A percentile compares a stretch with the other conserved stretches of the same genome.
Conservation (phyloP, 441 rosid genomes). For the Melastoma candidum region DNA sequence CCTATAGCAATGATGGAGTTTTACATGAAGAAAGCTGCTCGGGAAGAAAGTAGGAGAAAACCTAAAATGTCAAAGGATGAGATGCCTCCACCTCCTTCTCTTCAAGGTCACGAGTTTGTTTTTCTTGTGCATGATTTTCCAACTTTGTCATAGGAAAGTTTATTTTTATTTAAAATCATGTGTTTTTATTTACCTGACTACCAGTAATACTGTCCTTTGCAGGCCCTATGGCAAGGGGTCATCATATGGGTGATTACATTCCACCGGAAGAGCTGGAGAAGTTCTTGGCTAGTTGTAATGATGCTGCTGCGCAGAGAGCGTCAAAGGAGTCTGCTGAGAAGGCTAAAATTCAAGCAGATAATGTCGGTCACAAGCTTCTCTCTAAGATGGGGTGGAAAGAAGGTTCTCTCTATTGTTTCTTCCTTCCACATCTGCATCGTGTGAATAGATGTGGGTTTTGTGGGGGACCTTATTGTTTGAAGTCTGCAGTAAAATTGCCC, state of each 20-base stretch:
- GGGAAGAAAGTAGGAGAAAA: conserved; percentile 81
- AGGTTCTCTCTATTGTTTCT: conserved; percentile 32
- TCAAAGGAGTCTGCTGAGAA: conserved; percentile 64
- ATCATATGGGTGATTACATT: conserved; percentile 99
- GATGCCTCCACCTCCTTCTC: conserved; percentile 96
- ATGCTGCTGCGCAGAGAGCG: conserved; percentile 55
- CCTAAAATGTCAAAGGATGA: conserved; percentile 94
- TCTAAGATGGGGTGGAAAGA: conserved; percentile 99
- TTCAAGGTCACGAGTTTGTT: conserved; percentile 49
- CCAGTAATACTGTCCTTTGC: neutral
- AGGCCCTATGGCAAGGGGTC: conserved; percentile 57
- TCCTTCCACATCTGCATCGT: conserved; percentile 2
- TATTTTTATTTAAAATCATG: neutral
- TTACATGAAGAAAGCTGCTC: conserved; percentile 95
- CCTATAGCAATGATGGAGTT: conserved; percentile 98
- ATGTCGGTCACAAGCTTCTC: conserved; percentile 87
- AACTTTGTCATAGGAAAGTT: neutral
- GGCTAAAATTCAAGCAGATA: conserved; percentile 87
- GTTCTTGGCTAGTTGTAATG: conserved; percentile 77
- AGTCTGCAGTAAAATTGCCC: too few species aligned
- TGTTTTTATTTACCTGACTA: neutral
- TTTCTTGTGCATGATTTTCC: neutral
- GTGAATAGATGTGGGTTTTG: too few species aligned
- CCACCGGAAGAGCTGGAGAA: conserved; percentile 91
- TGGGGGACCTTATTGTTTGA: too few species aligned